A percentile compares a stretch with the other conserved stretches of the same genome.
These are phyloP conservation scores for Gnaphalium uliginosum DNA, from an alignment of 129 eudicot species.

Conservation along the genomic window DNA sequence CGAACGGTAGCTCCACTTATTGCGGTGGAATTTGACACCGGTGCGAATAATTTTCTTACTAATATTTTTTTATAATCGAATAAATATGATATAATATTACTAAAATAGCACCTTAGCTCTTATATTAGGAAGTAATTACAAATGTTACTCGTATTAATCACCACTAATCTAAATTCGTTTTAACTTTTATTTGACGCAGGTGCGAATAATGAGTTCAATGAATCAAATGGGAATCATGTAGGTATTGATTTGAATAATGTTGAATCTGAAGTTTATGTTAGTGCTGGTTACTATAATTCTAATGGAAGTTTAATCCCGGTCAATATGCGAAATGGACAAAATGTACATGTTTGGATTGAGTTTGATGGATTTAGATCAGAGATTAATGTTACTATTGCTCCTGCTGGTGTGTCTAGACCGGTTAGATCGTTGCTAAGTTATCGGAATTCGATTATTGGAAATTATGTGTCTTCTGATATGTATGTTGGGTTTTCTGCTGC, in stretches of 20 bases:
- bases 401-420: conserved; percentile 55
- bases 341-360: conserved; percentile 75
- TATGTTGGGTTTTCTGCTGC: conserved; percentile 72
- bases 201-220: conserved; percentile 54
- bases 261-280: conserved; percentile 30
- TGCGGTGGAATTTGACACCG: conserved; percentile 73
- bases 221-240: conserved; percentile 55
- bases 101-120: not conserved
- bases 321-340: conserved; percentile 62
- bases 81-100: too few species aligned
- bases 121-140: not conserved
- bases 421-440: conserved; percentile 39
- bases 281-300: conserved; percentile 52
- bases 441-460: conserved; percentile 27
- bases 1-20: conserved; percentile 44
- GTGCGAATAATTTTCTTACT: conserved; percentile 32
- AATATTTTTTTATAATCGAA: not conserved
- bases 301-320: conserved; percentile 40
- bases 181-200: conserved; percentile 40
- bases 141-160: too few species aligned
- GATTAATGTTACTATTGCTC: conserved; percentile 67
- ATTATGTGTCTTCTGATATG: conserved; percentile 48
- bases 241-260: conserved; percentile 61
- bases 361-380: conserved; percentile 49
- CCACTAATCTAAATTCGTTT: not conserved